Evolutionary conservation across 2,329 filamentous ascomycete genomes (phyloP).

Genomic region (Bimuria novae-zelandiae): DNA sequence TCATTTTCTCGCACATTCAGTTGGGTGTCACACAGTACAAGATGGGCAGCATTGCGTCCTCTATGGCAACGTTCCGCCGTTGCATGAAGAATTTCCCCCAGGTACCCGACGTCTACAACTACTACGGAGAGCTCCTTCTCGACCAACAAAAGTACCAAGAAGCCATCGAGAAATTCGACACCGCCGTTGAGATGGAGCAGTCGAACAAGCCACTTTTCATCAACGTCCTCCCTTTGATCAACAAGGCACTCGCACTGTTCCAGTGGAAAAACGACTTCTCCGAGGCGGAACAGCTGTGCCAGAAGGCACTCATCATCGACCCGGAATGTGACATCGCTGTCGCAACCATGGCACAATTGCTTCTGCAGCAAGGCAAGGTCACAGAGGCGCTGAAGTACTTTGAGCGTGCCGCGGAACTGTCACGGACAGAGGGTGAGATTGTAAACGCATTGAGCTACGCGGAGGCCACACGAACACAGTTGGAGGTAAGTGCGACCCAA

Average conservation of each 20-base stretch:
- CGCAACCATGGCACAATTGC: slow-evolving; percentile 95
- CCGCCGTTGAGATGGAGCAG: slow-evolving; percentile 98
- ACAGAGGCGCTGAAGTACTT: slow-evolving; percentile 95
- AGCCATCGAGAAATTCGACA: slow-evolving; percentile 97
- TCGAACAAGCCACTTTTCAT: slow-evolving; percentile 90
- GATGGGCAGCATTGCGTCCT: slow-evolving; percentile 96
- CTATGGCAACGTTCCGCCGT: slow-evolving; percentile 96
- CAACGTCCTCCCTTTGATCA: slow-evolving; percentile 97
- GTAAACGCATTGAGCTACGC: slow-evolving; percentile 96
- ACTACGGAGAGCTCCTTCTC: slow-evolving; percentile 94
- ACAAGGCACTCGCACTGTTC: slow-evolving; percentile 96
- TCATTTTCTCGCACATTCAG: slow-evolving; percentile 99
- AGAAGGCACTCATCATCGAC: slow-evolving; percentile 97
- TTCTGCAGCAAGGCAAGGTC: slow-evolving; percentile 97
- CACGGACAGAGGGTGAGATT: slow-evolving; percentile 91
- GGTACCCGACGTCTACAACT: slow-evolving; percentile 98
- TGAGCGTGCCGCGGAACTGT: slow-evolving; percentile 91
- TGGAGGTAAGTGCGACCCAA: slow-evolving; percentile 60
- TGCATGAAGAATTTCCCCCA: slow-evolving; percentile 99
- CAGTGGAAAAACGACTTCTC: slow-evolving; percentile 98
- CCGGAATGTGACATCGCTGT: slow-evolving; percentile 99
- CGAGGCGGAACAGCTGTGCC: slow-evolving; percentile 93
- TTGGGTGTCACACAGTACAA: slow-evolving; percentile 99
- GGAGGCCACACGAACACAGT: slow-evolving; percentile 92
- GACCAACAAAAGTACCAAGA: slow-evolving; percentile 96